Evolutionary conservation across 2,329 filamentous ascomycete genomes (phyloP), one percentile per base, ranked within the genome.

Genomic region (Arachnopeziza araneosa): DNA sequence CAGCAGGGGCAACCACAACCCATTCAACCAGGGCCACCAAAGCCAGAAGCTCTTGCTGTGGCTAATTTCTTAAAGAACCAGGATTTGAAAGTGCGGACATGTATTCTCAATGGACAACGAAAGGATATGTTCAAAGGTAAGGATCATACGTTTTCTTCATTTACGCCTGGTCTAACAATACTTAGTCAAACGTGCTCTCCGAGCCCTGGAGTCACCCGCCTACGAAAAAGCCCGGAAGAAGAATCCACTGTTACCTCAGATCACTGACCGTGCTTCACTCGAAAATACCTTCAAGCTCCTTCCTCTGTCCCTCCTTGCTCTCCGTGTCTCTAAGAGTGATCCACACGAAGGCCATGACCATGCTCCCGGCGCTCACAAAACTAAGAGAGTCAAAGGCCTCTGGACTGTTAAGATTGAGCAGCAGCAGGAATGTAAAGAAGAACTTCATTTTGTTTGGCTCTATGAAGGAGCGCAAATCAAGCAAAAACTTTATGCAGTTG

Each of bases 111-210:
- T 67, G 95, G 95, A 70, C 93, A 97, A 81, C 85, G 95, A 70
- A 98, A 96, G 78, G 93, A 99, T 67, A 96, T 99, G 90, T 98
- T 99, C 77, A 89, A 88, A 82, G 92, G 91, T 93, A 79, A 55
- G 72, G 17, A 50, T 6, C 44, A 6, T 30, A 21, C 8, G 22
- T 24, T 50, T 53, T 21, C 9, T 10, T 24, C 8, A 10, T 19
- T 24, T 26, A 19, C 10, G 14, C 22, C n/a, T 55, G 26, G 36
- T 2, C 26, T 32, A 44, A 52, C 6, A 17, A 48, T 23, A 23
- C 23, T 50, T 58, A 96, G 95, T 99, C 74, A 98, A 98, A 82
- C 91, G 95, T 73, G 95, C 95, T 50, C 88, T 99, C 63, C 90
- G 95, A 69, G 92, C 90, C 26, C 83, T 99, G 57, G 81, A 96